Conservation (phyloP, 164 flowering plant genomes). For the Vitis rupestris region DNA sequence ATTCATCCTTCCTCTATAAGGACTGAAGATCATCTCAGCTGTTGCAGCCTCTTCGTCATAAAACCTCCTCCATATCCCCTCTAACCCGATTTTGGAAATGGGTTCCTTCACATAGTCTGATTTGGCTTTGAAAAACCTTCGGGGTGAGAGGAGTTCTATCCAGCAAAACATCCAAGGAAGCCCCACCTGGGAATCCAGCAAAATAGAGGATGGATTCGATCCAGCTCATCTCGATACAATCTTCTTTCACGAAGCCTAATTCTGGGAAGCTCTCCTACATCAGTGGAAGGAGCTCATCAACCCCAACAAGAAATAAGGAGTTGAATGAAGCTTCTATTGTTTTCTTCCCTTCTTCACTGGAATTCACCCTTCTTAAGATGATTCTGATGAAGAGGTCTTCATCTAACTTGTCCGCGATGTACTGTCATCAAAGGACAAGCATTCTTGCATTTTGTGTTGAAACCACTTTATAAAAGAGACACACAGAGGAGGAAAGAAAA, state of each 20-base stretch:
- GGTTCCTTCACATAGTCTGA: background rate
- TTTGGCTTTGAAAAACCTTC: background rate
- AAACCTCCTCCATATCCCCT: too few species aligned
- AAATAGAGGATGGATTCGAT: conserved; percentile 18
- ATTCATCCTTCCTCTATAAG: background rate
- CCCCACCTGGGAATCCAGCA: conserved; percentile 10
- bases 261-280: conserved; percentile 22
- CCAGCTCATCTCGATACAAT: conserved; percentile 30
- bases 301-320: conserved; percentile 18
- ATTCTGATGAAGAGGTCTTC: conserved; percentile 26
- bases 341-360: background rate
- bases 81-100: too few species aligned
- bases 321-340: conserved; percentile 13
- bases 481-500: too few species aligned
- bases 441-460: conserved; percentile 12
- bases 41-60: too few species aligned
- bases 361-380: background rate
- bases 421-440: conserved; percentile 21
- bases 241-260: conserved; percentile 12
- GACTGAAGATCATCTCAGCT: too few species aligned
- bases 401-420: conserved; percentile 18
- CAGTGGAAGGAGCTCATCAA: conserved; percentile 11
- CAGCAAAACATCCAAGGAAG: background rate
- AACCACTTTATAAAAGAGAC: too few species aligned
- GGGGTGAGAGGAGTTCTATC: too few species aligned